Conservation (phyloP, 495 filamentous ascomycete genomes). For the Staphylotrichum tortipilum region DNA sequence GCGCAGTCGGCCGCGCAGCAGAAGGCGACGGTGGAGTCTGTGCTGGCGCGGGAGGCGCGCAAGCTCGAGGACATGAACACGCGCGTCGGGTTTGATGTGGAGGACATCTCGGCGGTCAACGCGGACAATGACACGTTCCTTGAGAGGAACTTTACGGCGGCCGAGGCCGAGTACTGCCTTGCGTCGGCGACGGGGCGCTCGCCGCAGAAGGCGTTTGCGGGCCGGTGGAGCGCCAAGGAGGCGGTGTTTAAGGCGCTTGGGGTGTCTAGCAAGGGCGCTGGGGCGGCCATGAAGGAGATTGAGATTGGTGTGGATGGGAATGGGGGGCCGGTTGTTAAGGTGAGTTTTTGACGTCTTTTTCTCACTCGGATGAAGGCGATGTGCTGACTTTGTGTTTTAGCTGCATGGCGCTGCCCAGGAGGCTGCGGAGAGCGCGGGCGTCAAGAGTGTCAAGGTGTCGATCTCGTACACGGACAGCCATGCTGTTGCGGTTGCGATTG, state of each 20-base stretch:
- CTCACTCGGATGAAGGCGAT: constrained; percentile 23
- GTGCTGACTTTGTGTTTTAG: constrained; percentile 41
- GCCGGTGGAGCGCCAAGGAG: constrained; percentile 95
- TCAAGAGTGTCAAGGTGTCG: constrained; percentile 80
- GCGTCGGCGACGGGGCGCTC: constrained; percentile 50
- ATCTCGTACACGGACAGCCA: constrained; percentile 91
- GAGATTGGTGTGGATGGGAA: constrained; percentile 75
- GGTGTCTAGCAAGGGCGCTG: constrained; percentile 76
- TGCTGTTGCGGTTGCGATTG: constrained; percentile 75
- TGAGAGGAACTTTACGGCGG: constrained; percentile 82
- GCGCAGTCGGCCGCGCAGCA: constrained; percentile 22
- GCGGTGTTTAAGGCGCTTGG: constrained; percentile 97
- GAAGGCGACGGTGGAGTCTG: constrained; percentile 62
- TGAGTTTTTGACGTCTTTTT: constrained; percentile 40
- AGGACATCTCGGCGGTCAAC: constrained; percentile 74
- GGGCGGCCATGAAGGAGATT: constrained; percentile 86
- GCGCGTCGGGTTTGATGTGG: constrained; percentile 87
- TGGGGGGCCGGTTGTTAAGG: constrained; percentile 74
- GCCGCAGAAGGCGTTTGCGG: constrained; percentile 79
- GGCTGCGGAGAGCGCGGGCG: constrained; percentile 72
- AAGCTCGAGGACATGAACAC: constrained; percentile 60
- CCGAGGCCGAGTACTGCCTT: constrained; percentile 76
- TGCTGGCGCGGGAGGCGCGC: constrained; percentile 47
- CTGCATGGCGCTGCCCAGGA: constrained; percentile 74
- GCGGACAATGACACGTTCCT: constrained; percentile 90